Conservation (phyloP, 2,329 filamentous ascomycete species). For the Phyllosticta paracitricarpa region DNA sequence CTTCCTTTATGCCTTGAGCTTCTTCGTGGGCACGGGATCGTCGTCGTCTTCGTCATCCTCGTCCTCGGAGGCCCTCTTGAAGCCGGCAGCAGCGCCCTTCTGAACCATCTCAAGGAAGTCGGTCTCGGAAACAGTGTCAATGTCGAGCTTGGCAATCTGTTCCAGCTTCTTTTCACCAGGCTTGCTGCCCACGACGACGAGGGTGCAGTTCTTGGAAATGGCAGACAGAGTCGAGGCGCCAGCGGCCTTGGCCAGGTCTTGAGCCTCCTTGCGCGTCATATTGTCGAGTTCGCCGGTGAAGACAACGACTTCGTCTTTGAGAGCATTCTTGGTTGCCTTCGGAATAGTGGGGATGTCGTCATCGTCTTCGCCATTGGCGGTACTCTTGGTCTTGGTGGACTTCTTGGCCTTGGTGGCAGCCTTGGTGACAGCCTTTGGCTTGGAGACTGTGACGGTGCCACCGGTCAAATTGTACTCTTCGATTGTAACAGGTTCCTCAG, state of each 20-base stretch:
- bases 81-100: neutral
- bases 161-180: neutral
- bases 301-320: neutral
- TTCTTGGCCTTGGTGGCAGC: neutral
- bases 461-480: neutral
- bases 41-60: neutral
- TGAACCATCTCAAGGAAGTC: neutral
- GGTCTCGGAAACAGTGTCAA: neutral
- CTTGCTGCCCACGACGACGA: neutral
- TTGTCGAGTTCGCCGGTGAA: neutral
- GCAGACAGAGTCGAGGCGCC: neutral
- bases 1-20: neutral
- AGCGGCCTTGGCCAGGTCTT: neutral
- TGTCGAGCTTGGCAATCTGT: neutral
- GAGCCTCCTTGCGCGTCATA: constrained; percentile 1
- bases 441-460: constrained; percentile 1
- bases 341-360: neutral
- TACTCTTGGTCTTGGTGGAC: neutral
- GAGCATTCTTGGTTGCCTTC: neutral
- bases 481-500: neutral
- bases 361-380: neutral
- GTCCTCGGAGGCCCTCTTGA: constrained; percentile 2
- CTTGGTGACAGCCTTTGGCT: neutral
- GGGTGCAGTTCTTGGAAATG: neutral
- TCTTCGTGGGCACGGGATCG: neutral